phyloP scores from a whole-genome alignment of 176 grass and related monocot species.

The Oryza glaberrima region DNA sequence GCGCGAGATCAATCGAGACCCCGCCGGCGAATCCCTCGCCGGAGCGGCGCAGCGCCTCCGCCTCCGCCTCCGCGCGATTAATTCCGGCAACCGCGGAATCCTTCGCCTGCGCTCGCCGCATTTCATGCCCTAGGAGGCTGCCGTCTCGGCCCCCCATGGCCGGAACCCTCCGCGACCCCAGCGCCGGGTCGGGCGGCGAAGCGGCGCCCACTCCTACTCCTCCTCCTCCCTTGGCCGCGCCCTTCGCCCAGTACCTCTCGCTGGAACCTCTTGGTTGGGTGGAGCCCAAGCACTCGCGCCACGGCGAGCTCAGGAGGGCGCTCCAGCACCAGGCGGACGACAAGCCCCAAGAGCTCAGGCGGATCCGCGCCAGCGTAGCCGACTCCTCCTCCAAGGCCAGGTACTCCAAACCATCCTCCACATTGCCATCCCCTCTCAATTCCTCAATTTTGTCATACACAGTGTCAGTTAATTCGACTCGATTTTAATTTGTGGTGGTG shows the following conservation, averaged over 20 bases:
- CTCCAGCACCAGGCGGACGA: conserved; percentile 66
- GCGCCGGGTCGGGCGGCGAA: conserved; percentile 9
- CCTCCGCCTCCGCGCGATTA: neutral
- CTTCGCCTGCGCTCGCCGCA: neutral
- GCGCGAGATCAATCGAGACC: neutral
- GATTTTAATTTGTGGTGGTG: neutral
- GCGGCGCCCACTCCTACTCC: conserved; percentile 16
- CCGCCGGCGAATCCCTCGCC: neutral
- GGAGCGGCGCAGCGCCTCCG: neutral
- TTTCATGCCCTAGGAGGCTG: neutral
- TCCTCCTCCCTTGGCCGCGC: conserved; percentile 38
- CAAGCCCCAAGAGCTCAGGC: conserved; percentile 57
- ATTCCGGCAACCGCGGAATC: conserved; percentile 7
- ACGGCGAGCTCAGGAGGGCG: conserved; percentile 57
- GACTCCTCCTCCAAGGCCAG: conserved; percentile 59
- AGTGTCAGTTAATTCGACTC: neutral
- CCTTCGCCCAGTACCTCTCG: conserved; percentile 59
- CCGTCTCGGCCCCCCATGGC: conserved; percentile 42
- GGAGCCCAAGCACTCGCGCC: conserved; percentile 64
- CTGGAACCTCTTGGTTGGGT: conserved; percentile 52
- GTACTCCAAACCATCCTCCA: conserved; percentile 19
- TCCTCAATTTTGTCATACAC: too few species aligned
- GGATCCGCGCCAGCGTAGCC: conserved; percentile 56
- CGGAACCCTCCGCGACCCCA: conserved; percentile 44
- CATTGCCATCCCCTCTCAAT: neutral